These are phyloP conservation scores for Mortierella sp. DNA, from an alignment of 371 early-diverging fungal species.

Conservation along the genomic window DNA sequence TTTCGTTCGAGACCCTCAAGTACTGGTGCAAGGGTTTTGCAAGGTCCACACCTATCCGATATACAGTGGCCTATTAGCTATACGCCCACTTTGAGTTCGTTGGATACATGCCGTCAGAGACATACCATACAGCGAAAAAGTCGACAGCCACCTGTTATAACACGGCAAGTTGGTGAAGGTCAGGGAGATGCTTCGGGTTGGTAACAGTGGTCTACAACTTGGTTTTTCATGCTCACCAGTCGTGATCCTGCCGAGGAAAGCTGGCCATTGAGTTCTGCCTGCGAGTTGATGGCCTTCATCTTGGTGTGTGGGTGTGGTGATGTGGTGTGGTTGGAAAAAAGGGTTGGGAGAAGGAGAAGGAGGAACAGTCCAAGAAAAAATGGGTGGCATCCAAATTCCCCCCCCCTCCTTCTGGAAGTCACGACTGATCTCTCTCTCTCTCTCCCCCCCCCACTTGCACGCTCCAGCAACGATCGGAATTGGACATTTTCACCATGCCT, in stretches of 20 bases:
- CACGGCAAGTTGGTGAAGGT: not conserved
- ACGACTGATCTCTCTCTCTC: not conserved
- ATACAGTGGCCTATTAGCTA: no score
- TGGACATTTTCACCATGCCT: slow-evolving; percentile 13
- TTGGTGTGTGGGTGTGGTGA: slow-evolving; percentile 3
- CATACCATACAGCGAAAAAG: slow-evolving; percentile 56
- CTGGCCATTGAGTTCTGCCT: slow-evolving; percentile 31
- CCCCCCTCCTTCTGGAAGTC: no score
- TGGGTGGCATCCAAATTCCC: no score
- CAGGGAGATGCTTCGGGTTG: not conserved
- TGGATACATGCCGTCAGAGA: no score
- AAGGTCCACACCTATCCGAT: slow-evolving; percentile 51
- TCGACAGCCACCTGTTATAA: slow-evolving; percentile 51
- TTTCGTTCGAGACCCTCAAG: slow-evolving; percentile 48
- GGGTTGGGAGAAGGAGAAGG: no score
- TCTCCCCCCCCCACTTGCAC: not conserved
- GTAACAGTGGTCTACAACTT: no score
- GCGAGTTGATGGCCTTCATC: slow-evolving; percentile 41
- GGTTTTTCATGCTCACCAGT: slow-evolving; percentile 14
- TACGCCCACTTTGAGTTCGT: no score
- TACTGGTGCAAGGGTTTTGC: slow-evolving; percentile 54
- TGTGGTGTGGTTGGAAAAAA: not conserved
- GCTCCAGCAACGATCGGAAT: not conserved
- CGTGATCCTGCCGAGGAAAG: slow-evolving; percentile 38
- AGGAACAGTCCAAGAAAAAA: no score